Evolutionary conservation across 2,329 filamentous ascomycete genomes (phyloP).

Genomic region (Calonectria hawksworthii): DNA sequence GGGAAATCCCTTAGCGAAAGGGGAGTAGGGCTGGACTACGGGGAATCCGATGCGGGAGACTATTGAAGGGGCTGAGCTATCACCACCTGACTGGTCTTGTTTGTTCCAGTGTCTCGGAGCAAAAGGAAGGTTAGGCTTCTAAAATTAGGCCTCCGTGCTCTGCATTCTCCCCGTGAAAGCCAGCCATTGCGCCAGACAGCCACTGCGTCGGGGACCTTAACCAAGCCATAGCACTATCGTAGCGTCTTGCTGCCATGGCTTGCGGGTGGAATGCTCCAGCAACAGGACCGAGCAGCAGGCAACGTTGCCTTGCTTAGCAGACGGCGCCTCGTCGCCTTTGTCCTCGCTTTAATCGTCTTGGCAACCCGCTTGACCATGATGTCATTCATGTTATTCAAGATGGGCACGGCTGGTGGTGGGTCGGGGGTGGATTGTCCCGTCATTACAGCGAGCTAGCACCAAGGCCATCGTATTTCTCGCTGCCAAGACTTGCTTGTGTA

Average conservation of each 20-base stretch:
- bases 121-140: background rate
- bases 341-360: background rate
- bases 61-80: background rate
- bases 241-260: background rate
- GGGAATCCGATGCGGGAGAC: background rate
- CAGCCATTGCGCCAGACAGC: background rate
- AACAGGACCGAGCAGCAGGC: background rate
- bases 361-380: background rate
- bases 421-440: background rate
- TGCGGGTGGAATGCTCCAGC: background rate
- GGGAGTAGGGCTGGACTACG: background rate
- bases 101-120: background rate
- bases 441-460: background rate
- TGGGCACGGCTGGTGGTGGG: background rate
- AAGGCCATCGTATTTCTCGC: no score
- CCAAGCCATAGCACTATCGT: background rate
- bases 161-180: background rate
- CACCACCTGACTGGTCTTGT: background rate
- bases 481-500: background rate
- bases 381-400: background rate
- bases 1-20: background rate
- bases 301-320: background rate
- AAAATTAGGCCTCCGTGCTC: background rate
- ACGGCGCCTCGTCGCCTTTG: background rate
- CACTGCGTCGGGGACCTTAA: background rate